Percentiles rank a stretch among this genome's conserved stretches.
phyloP scores from a whole-genome alignment of 192 early-diverging fungal species.

The Dissophora globulifera region DNA sequence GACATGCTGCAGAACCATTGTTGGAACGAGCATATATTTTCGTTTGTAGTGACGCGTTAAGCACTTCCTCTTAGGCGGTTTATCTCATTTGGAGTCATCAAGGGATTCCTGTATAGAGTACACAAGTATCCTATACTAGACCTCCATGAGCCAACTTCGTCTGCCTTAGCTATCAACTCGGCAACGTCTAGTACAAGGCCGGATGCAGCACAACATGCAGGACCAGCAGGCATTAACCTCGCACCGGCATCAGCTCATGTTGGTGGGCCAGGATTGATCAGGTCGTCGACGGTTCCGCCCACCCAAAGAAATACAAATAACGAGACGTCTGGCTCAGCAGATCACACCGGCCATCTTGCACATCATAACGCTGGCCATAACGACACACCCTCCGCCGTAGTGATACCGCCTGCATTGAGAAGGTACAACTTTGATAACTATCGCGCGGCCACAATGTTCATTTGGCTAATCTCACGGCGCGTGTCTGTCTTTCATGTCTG shows the following conservation, averaged over 20 bases:
- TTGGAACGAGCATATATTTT: no score
- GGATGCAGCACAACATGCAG: background rate
- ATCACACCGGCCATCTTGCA: conserved; percentile 6
- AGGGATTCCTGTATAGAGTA: conserved; percentile 84
- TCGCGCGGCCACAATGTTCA: no score
- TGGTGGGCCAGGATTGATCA: no score
- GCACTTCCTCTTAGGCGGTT: conserved; percentile 75
- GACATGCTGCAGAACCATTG: background rate
- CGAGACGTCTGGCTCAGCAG: conserved; percentile 13
- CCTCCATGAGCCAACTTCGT: conserved; percentile 10
- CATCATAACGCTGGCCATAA: background rate
- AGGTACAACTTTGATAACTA: no score
- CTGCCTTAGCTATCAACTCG: background rate
- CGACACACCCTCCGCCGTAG: conserved; percentile 4
- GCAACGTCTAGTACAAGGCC: conserved; percentile 8
- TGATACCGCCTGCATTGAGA: conserved; percentile 28
- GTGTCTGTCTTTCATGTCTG: background rate
- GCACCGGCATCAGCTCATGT: no score
- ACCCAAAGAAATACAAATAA: conserved; percentile 23
- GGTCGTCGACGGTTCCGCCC: background rate
- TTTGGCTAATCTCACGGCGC: no score
- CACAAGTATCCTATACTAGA: conserved; percentile 88
- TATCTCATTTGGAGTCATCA: conserved; percentile 90
- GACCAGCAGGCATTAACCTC: no score
- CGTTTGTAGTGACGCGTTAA: no score